A percentile compares a stretch with the other conserved stretches of the same genome.
Evolutionary conservation across 2,329 filamentous ascomycete genomes (phyloP).

Genomic region (Alternaria sp.): DNA sequence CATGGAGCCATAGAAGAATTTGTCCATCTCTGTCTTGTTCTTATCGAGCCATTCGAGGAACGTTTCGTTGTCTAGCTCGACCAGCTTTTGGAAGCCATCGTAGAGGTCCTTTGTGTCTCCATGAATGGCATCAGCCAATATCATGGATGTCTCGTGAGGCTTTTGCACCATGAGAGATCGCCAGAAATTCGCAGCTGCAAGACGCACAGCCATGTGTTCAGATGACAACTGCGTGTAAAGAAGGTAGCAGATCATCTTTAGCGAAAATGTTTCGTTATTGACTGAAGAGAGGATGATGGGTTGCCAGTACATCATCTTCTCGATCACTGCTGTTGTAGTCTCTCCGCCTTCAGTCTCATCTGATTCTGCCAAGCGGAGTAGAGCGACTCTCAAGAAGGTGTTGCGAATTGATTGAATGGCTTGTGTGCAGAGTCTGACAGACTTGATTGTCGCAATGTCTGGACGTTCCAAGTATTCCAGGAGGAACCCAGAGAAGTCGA

Average conservation of each 20-base stretch:
- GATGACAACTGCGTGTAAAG: conserved; percentile 90
- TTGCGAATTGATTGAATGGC: conserved; percentile 78
- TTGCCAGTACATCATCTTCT: conserved; percentile 95
- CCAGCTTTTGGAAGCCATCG: conserved; percentile 82
- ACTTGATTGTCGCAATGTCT: conserved; percentile 82
- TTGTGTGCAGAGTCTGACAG: conserved; percentile 88
- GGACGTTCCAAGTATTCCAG: conserved; percentile 90
- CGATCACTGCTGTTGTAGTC: conserved; percentile 76
- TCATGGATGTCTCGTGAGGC: conserved; percentile 77
- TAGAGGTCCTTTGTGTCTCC: conserved; percentile 76
- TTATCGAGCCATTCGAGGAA: conserved; percentile 90
- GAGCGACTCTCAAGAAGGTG: conserved; percentile 79
- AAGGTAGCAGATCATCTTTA: conserved; percentile 89
- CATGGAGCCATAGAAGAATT: conserved; percentile 82
- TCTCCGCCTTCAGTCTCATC: conserved; percentile 71
- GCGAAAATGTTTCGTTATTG: conserved; percentile 79
- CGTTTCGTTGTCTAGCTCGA: conserved; percentile 86
- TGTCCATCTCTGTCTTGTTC: conserved; percentile 79
- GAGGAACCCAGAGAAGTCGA: conserved; percentile 86
- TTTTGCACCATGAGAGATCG: conserved; percentile 95
- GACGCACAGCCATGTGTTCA: conserved; percentile 70
- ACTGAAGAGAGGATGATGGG: conserved; percentile 84
- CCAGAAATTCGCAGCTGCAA: conserved; percentile 84
- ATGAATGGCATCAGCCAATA: conserved; percentile 76
- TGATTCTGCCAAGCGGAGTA: conserved; percentile 84